Evolutionary conservation across 352 stramenopile genomes (phyloP), one percentile per base, ranked within the genome.

Genomic region (Pythium vanterpoolii): DNA sequence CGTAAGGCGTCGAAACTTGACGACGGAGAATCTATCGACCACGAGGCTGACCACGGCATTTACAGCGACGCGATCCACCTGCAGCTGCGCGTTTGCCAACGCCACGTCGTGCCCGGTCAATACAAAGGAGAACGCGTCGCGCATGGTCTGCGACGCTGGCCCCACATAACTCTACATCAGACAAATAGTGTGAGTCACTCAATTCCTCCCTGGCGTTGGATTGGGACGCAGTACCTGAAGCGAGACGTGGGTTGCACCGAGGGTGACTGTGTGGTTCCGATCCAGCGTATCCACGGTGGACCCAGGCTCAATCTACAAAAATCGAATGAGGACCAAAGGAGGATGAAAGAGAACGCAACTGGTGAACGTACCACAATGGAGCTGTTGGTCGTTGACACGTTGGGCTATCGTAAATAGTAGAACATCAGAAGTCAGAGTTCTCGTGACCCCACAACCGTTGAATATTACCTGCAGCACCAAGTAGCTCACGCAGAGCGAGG

Each of bases 21-120:
- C 51, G 16, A 80, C 72, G 1, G 83, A 86, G 60, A 81, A 93
- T 45, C 86, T 86, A 53, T 93, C 83, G 48, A 93, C 64, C 2
- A 64, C 48, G 28, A 69, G 16, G 21, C 31, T 59, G 4, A 52
- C 52, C 4, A 36, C 18, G 16, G 50, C 45, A 19, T 27, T 47
- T 14, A 71, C 36, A 1, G 18, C 40, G 6, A 67, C 36, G 19
- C 28, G 21, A 16, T 63, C 47, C 4, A 46, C 34, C 1, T 63
- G 46, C n/a, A 72, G 4, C 27, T 64, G 43, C 0, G 65, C 65
- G 34, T 72, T 72, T 4, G 60, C 55, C 6, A 72, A 21, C 3
- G 55, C 51, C 6, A 72, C 48, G 16, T 65, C 55, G 10, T 23
- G 33, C 5, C 65, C 65, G 1, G 11, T 24, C 0, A 72, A 23